These are phyloP conservation scores for Bullera alba DNA, from an alignment of 768 basidiomycete genomes.

Conservation along the genomic window DNA sequence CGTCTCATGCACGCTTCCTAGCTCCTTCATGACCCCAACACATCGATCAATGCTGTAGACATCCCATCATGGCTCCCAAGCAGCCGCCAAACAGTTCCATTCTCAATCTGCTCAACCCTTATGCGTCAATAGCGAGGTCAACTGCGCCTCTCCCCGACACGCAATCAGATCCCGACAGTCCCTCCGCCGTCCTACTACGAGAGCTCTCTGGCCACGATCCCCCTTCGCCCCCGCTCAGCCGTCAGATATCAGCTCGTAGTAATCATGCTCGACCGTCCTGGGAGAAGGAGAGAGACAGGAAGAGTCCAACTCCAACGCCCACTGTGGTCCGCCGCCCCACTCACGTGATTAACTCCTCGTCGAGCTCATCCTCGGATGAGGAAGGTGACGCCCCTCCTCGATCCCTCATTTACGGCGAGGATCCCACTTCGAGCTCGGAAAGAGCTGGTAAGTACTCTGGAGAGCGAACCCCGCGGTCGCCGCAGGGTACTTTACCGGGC, in stretches of 20 bases:
- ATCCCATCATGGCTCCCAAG: too few species aligned
- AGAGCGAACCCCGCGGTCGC: conserved; percentile 4
- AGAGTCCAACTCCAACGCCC: conserved; percentile 17
- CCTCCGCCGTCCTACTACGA: conserved; percentile 31
- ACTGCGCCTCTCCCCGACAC: conserved; percentile 7
- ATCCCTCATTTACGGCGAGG: not conserved
- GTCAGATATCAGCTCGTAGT: too few species aligned
- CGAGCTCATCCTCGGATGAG: not conserved
- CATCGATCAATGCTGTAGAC: too few species aligned
- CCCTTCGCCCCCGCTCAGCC: too few species aligned
- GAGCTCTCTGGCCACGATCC: conserved; percentile 20
- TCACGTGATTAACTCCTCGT: not conserved
- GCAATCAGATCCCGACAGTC: conserved; percentile 28
- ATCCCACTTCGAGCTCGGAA: not conserved
- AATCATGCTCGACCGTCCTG: too few species aligned
- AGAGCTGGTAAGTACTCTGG: not conserved
- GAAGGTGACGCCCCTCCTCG: conserved; percentile 1
- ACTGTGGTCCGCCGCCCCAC: conserved; percentile 1
- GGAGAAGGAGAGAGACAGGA: conserved; percentile 1
- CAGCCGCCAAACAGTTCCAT: conserved; percentile 17
- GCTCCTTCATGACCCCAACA: too few species aligned
- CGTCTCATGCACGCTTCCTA: too few species aligned
- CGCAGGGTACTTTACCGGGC: not conserved
- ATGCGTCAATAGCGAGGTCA: conserved; percentile 24
- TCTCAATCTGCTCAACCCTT: conserved; percentile 27